Percentiles rank a stretch among this genome's conserved stretches.
Evolutionary conservation across 768 basidiomycete species (phyloP).

Genomic region (Mycena pura): DNA sequence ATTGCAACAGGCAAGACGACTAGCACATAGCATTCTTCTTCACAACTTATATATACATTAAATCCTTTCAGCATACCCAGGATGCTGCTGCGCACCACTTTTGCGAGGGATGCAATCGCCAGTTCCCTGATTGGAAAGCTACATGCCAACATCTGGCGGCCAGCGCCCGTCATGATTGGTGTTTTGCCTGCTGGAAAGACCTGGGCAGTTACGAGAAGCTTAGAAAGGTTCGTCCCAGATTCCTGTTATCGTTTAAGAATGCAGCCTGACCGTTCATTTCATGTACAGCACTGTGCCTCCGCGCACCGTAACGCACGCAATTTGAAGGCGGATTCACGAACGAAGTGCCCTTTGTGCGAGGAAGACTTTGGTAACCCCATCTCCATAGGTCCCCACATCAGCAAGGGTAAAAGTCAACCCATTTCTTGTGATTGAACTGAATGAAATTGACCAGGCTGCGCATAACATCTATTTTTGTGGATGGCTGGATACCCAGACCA

Average conservation of each 20-base stretch:
- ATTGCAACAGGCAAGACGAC: conserved; percentile 2
- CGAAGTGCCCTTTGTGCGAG: not conserved
- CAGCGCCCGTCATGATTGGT: conserved; percentile 6
- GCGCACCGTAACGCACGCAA: not conserved
- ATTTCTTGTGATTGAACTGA: too few relatives aligned
- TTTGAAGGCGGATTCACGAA: too few relatives aligned
- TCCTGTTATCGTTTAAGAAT: not conserved
- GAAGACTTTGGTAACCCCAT: not conserved
- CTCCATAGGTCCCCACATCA: conserved; percentile 4
- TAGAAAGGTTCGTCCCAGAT: not conserved
- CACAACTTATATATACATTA: not conserved
- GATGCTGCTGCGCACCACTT: conserved; percentile 4
- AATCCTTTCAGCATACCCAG: not conserved
- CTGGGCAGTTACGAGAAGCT: not conserved
- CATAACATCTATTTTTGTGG: too few relatives aligned
- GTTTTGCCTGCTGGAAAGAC: conserved; percentile 6
- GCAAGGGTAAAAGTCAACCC: too few relatives aligned
- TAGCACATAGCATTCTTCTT: too few relatives aligned
- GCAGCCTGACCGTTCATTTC: too few relatives aligned
- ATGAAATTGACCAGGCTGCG: too few relatives aligned
- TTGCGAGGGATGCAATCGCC: conserved; percentile 3
- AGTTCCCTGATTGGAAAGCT: not conserved
- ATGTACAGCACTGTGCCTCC: not conserved
- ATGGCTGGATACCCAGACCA: too few relatives aligned
- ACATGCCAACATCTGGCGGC: conserved; percentile 10